Evolutionary conservation across 2,329 filamentous ascomycete genomes (phyloP).

Genomic region (Plectosphaerella sp.): DNA sequence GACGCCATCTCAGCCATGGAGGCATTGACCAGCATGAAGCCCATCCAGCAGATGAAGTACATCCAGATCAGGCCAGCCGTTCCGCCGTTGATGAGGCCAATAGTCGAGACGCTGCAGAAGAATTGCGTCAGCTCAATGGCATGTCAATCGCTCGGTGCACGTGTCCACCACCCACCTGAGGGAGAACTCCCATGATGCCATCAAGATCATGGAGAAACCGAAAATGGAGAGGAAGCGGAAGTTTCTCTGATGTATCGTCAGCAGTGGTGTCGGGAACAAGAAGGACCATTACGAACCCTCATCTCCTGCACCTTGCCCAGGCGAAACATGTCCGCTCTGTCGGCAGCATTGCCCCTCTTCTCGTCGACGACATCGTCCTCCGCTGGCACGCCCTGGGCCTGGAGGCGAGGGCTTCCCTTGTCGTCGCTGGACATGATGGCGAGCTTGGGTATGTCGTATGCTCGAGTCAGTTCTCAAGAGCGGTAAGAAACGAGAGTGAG

Average conservation of each 20-base stretch:
- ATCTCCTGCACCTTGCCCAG: slow-evolving; percentile 47
- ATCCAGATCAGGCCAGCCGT: slow-evolving; percentile 41
- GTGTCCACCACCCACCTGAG: slow-evolving; percentile 25
- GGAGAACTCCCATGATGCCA: slow-evolving; percentile 39
- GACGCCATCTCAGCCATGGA: slow-evolving; percentile 47
- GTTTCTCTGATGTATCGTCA: slow-evolving; percentile 24
- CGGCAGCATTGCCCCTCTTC: slow-evolving; percentile 22
- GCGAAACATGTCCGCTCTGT: slow-evolving; percentile 39
- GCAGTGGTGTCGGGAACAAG: not conserved
- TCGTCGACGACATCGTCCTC: slow-evolving; percentile 15
- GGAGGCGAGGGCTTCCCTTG: not conserved
- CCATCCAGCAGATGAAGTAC: slow-evolving; percentile 32
- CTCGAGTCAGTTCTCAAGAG: not conserved
- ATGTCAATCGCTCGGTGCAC: not conserved
- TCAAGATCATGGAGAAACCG: slow-evolving; percentile 41
- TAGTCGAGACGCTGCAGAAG: slow-evolving; percentile 7
- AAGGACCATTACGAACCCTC: slow-evolving; percentile 20
- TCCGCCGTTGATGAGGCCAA: slow-evolving; percentile 33
- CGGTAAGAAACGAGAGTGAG: not conserved
- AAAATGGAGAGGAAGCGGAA: slow-evolving; percentile 42
- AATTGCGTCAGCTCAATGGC: no score
- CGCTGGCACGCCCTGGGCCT: not conserved
- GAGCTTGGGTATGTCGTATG: not conserved
- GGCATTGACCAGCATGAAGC: slow-evolving; percentile 30
- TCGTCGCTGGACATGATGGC: not conserved